phyloP scores from a whole-genome alignment of 176 grass and related monocot genomes.

The Triticum turgidum region DNA sequence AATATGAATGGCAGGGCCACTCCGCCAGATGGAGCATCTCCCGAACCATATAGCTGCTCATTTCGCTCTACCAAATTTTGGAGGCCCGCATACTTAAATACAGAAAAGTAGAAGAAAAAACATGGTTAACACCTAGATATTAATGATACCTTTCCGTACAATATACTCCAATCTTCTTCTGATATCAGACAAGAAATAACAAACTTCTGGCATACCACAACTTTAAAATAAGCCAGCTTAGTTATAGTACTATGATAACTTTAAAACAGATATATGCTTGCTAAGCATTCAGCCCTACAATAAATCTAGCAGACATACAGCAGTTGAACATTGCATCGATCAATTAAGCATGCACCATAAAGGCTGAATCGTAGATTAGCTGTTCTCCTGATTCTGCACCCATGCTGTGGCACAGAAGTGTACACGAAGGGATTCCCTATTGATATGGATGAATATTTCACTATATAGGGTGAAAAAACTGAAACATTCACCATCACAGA shows the following conservation, averaged over 20 bases:
- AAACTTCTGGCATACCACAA: neutral
- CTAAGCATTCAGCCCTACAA: neutral
- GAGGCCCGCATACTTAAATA: conserved; percentile 65
- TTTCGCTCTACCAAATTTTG: conserved; percentile 89
- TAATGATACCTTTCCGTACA: neutral
- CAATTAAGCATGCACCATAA: neutral
- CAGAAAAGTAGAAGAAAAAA: conserved; percentile 3
- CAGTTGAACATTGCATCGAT: neutral
- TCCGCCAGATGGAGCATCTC: conserved; percentile 76
- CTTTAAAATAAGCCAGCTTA: neutral
- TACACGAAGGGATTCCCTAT: neutral
- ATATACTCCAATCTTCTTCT: conserved; percentile 16
- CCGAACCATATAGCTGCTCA: conserved; percentile 76
- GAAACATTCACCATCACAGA: neutral
- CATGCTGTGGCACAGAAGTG: neutral
- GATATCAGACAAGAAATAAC: conserved; percentile 19
- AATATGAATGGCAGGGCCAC: conserved; percentile 98
- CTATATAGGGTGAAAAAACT: conserved; percentile 9
- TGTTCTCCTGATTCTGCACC: neutral
- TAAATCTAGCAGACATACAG: neutral
- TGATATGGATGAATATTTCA: neutral
- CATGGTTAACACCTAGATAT: neutral
- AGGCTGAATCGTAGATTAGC: neutral
- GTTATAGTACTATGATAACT: neutral
- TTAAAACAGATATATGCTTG: neutral